Base-by-base conservation (phyloP, 176 grass and related monocot genomes). In the Musa schizocarpa region DNA sequence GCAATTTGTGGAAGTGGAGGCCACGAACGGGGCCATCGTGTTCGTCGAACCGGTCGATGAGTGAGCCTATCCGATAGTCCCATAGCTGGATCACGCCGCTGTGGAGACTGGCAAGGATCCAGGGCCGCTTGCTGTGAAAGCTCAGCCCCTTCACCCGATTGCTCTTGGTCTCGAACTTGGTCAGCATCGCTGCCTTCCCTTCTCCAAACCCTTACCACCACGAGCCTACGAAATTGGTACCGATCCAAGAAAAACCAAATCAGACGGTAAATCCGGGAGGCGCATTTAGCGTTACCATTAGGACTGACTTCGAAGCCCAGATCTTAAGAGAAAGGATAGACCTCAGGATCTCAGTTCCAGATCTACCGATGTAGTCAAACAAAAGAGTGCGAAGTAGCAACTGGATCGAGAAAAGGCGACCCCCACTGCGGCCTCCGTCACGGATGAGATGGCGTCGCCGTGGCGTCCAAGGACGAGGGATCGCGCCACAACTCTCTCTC, bases 111-210 rank as follows among this genome's bases (percentile, higher is more conserved):
- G 22, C 22, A 22, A 22, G 22, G 22, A 22, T 22, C 22, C 22
- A 22, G 22, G 22, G 22, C 22, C 22, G 22, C 22, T 22, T 22
- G 22, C 22, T 22, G 22, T 22, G 22, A 0, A 22, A 22, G 22
- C 22, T 22, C 22, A 22, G 22, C 22, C 22, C 22, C 22, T 22
- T 22, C 22, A 22, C 22, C 22, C 22, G 22, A 22, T 22, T 97
- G 84, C 94, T 97, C 90, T 97, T 97, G 43, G 94, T 97, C 90
- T 97, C 94, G 90, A 97, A 93, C 83, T 93, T 97, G 84, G 90
- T 97, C 86, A 97, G 90, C 94, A 97, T 97, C 85, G n/a, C 61
- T 63, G 61, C 20, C n/a, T 20, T 23, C 6, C 61, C 61, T 20
- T 43, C 34, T 43, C 34, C 4, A 43, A 43, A 6, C 34, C 34